Conservation (phyloP, 768 basidiomycete species). For the Rhizopogon vesiculosus region DNA sequence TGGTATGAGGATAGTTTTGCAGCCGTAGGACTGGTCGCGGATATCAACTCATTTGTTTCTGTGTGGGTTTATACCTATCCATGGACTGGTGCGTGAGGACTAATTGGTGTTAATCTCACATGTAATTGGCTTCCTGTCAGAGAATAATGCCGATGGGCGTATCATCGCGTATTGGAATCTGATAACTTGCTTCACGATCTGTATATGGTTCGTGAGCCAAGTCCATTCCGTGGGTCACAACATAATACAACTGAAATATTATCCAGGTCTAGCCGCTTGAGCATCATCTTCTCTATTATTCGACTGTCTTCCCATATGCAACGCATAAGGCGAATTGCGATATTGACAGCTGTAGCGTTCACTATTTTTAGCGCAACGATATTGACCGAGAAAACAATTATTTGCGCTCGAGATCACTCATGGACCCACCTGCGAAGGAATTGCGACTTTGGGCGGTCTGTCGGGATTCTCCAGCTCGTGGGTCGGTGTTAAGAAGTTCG, state of each 20-base stretch:
- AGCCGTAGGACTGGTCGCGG: neutral
- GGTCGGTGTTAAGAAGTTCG: neutral
- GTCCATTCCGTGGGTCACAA: neutral
- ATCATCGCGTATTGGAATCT: conserved; percentile 3
- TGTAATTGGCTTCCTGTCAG: neutral
- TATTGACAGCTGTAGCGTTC: neutral
- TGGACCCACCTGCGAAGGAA: neutral
- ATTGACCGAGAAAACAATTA: neutral
- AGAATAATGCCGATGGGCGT: neutral
- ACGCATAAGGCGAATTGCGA: neutral
- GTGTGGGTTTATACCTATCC: neutral
- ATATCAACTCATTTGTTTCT: neutral
- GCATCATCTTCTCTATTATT: conserved; percentile 4
- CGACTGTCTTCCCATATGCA: neutral
- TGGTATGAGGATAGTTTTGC: neutral
- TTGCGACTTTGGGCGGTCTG: neutral
- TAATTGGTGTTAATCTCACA: neutral
- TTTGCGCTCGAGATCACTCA: neutral
- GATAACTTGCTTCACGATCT: neutral
- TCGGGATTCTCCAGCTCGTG: neutral
- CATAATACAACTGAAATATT: neutral
- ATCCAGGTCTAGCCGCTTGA: conserved; percentile 2
- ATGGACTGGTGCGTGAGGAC: neutral
- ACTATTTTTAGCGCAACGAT: neutral
- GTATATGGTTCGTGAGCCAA: conserved; percentile 3